These are phyloP conservation scores for Talaromyces sp. DNA, from an alignment of 2,329 filamentous ascomycete species.

Conservation along the genomic window DNA sequence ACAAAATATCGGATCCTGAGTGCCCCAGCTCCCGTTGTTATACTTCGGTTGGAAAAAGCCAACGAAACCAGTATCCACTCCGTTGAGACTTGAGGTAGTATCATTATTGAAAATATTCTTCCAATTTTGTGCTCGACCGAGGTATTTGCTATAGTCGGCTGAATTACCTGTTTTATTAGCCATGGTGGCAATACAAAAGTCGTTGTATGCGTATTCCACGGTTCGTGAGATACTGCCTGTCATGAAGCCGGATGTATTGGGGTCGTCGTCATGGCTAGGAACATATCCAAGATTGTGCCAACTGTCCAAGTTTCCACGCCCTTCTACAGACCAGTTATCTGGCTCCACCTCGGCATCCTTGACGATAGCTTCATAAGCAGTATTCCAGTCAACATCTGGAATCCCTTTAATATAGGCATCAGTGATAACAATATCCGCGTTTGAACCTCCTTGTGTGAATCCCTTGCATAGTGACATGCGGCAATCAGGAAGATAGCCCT, in stretches of 20 bases:
- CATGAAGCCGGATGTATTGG: constrained; percentile 61
- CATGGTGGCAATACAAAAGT: constrained; percentile 64
- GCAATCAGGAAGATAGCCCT: constrained; percentile 70
- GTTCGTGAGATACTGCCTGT: constrained; percentile 69
- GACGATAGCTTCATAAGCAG: constrained; percentile 65
- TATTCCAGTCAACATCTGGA: constrained; percentile 61
- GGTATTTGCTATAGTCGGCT: constrained; percentile 57
- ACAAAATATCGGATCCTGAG: constrained; percentile 64
- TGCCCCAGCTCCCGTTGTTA: constrained; percentile 64
- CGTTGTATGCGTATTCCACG: constrained; percentile 74
- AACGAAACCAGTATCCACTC: constrained; percentile 50
- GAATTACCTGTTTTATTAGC: constrained; percentile 54
- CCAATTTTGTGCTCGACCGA: constrained; percentile 60
- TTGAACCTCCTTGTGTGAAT: constrained; percentile 70
- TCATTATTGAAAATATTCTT: constrained; percentile 60
- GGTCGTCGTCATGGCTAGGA: constrained; percentile 64
- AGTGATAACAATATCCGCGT: constrained; percentile 64
- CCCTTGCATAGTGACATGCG: constrained; percentile 73
- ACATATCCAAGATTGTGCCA: constrained; percentile 72
- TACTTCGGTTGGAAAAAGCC: constrained; percentile 69
- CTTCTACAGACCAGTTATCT: constrained; percentile 64
- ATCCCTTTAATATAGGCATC: constrained; percentile 67
- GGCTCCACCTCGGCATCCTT: constrained; percentile 71
- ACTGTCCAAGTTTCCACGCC: constrained; percentile 64
- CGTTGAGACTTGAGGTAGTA: constrained; percentile 46